Conservation (phyloP, 2,329 filamentous ascomycete species). For the Scleromitrula shiraiana region DNA sequence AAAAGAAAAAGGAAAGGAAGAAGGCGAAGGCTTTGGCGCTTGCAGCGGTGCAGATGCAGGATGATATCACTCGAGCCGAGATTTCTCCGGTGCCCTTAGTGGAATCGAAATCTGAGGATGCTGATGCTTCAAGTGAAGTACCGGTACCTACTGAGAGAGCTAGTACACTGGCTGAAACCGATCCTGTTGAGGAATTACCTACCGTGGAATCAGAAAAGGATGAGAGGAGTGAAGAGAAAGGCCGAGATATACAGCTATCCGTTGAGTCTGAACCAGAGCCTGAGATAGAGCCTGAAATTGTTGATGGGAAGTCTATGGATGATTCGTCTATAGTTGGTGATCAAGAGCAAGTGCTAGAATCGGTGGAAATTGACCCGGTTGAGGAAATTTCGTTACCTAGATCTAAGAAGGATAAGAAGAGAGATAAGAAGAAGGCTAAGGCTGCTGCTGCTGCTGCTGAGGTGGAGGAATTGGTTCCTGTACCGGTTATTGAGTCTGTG, state of each 20-base stretch:
- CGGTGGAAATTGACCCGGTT: constrained; percentile 3
- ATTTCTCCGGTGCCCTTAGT: constrained; percentile 1
- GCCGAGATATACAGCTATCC: too few species aligned
- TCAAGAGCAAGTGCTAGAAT: constrained; percentile 3
- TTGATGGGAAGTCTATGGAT: background rate
- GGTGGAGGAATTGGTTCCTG: background rate
- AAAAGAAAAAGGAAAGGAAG: constrained; percentile 34
- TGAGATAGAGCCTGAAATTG: background rate
- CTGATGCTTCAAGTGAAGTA: too few species aligned
- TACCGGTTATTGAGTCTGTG: background rate
- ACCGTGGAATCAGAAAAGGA: constrained; percentile 15
- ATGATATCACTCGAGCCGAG: constrained; percentile 4
- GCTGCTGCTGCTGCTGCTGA: background rate
- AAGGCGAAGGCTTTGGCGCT: constrained; percentile 14
- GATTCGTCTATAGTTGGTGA: background rate
- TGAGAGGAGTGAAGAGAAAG: constrained; percentile 6
- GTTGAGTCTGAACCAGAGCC: background rate
- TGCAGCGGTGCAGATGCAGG: constrained; percentile 12
- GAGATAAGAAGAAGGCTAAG: background rate
- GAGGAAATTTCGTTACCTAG: constrained; percentile 9
- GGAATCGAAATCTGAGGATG: too few species aligned
- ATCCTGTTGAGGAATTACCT: constrained; percentile 1
- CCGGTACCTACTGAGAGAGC: too few species aligned
- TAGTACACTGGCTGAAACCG: background rate
- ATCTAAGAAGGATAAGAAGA: constrained; percentile 21